Evolutionary conservation across 2,329 filamentous ascomycete species (phyloP).

Genomic region (Seiridium cupressi): DNA sequence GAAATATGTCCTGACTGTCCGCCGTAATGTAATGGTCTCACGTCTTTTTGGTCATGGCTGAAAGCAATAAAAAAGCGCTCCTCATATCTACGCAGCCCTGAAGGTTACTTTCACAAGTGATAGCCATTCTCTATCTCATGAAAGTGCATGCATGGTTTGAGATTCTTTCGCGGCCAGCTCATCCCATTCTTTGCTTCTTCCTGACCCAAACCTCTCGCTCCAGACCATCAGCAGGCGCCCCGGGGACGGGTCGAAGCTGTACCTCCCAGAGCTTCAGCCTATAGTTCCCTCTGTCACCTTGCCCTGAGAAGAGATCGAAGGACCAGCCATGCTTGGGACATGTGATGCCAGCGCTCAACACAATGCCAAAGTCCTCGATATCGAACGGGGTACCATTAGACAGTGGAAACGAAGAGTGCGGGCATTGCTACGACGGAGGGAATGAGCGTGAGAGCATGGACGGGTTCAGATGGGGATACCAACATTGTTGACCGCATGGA

Average conservation of each 20-base stretch:
- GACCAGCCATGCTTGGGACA: slow-evolving; percentile 73
- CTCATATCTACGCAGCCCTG: no score
- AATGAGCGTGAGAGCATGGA: neutral
- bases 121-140: neutral
- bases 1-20: no score
- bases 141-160: neutral
- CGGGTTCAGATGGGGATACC: slow-evolving; percentile 21
- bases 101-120: neutral
- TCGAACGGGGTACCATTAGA: slow-evolving; percentile 64
- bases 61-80: no score
- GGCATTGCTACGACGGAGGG: slow-evolving; percentile 51
- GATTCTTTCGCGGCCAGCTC: neutral
- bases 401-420: slow-evolving; percentile 65
- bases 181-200: slow-evolving; percentile 29
- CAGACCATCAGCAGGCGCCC: neutral
- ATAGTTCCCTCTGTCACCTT: slow-evolving; percentile 61
- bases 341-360: slow-evolving; percentile 59
- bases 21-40: no score
- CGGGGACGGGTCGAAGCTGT: slow-evolving; percentile 40
- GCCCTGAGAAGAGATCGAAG: slow-evolving; percentile 65
- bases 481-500: slow-evolving; percentile 70
- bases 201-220: slow-evolving; percentile 27
- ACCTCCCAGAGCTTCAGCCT: slow-evolving; percentile 63
- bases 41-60: no score
- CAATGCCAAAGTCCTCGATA: slow-evolving; percentile 70